Conservation (phyloP, 2,329 filamentous ascomycete species). For the Aureobasidium pullulans region DNA sequence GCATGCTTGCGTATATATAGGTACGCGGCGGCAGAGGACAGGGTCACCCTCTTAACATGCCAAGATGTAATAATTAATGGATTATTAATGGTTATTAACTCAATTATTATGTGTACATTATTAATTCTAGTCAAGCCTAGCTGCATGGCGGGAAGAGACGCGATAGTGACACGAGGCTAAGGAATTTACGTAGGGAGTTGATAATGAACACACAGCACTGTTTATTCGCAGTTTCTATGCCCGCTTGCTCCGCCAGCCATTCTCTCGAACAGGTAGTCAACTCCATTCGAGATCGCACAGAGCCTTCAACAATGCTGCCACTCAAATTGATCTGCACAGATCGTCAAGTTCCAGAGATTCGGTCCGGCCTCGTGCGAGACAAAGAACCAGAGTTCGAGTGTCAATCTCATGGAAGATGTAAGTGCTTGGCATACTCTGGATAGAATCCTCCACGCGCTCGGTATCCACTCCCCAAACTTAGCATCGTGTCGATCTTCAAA, state of each 20-base stretch:
- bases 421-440: background rate
- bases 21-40: no score
- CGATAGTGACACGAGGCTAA: constrained; percentile 1
- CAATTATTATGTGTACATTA: no score
- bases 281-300: no score
- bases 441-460: background rate
- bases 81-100: no score
- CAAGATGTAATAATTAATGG: no score
- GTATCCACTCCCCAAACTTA: constrained; percentile 4
- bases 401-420: background rate
- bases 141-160: background rate
- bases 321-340: no score
- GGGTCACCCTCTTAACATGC: no score
- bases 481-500: constrained; percentile 4
- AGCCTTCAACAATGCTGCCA: no score
- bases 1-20: no score
- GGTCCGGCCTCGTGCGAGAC: background rate
- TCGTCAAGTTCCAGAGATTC: background rate
- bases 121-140: no score
- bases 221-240: background rate
- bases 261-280: no score
- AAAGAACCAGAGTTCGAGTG: background rate
- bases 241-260: background rate
- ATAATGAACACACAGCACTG: background rate
- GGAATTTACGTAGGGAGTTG: background rate